Conservation (phyloP, 2,329 filamentous ascomycete species). For the Cyanodermella asteris region DNA sequence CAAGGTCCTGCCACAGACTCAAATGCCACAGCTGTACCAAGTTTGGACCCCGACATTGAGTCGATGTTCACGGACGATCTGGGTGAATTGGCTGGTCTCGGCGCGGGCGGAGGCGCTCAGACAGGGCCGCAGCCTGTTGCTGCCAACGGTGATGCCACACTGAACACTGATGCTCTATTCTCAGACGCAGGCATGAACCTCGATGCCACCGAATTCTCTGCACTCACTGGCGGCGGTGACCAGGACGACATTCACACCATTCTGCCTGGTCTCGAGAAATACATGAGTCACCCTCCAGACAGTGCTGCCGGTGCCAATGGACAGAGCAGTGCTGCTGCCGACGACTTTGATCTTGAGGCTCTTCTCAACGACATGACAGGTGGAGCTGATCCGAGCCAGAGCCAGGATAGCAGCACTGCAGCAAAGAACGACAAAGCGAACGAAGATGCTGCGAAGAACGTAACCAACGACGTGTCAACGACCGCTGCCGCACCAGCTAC, state of each 20-base stretch:
- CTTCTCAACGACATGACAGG: too few species aligned
- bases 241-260: conserved; percentile 7
- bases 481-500: too few species aligned
- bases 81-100: too few species aligned
- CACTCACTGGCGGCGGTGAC: too few species aligned
- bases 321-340: too few species aligned
- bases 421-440: too few species aligned
- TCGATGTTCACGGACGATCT: conserved; percentile 16
- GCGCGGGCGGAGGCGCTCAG: conserved; percentile 5
- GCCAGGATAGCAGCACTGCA: too few species aligned
- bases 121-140: conserved; percentile 4
- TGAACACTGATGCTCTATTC: conserved; percentile 6
- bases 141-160: conserved; percentile 8
- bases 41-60: conserved; percentile 16
- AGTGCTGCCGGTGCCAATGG: conserved; percentile 27
- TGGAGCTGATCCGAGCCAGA: too few species aligned
- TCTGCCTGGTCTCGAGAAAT: conserved; percentile 8
- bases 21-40: neutral
- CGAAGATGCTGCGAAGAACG: too few species aligned
- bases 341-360: too few species aligned
- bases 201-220: conserved; percentile 1
- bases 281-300: conserved; percentile 7
- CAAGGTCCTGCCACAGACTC: neutral
- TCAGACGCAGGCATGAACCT: conserved; percentile 2
- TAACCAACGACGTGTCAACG: too few species aligned